These are phyloP conservation scores for Glebionis coronaria DNA, from an alignment of 129 eudicot genomes.

Conservation along the genomic window DNA sequence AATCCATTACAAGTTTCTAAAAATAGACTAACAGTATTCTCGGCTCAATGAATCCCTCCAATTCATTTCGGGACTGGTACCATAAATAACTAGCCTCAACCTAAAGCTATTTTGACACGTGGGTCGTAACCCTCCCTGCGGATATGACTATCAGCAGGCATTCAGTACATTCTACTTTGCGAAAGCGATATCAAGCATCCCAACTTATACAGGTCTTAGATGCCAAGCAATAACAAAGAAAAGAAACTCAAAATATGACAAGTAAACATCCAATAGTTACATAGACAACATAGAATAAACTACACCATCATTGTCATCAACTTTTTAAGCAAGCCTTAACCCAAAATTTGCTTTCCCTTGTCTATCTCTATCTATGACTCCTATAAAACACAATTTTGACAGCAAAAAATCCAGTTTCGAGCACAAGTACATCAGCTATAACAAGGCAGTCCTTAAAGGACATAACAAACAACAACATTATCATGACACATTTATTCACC, in stretches of 20 bases:
- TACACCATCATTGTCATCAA: constrained; percentile 31
- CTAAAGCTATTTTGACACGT: no score
- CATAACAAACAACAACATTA: constrained; percentile 46
- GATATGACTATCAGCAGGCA: no score
- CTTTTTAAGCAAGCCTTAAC: constrained; percentile 23
- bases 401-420: constrained; percentile 6
- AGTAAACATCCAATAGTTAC: constrained; percentile 25
- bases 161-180: no score
- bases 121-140: no score
- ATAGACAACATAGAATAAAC: constrained; percentile 31
- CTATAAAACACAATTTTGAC: constrained; percentile 5
- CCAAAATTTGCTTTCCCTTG: constrained; percentile 35
- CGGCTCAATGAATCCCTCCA: no score
- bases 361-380: constrained; percentile 23
- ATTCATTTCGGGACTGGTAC: no score
- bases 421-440: constrained; percentile 19
- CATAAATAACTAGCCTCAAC: no score
- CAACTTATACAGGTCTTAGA: no score
- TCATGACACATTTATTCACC: constrained; percentile 44
- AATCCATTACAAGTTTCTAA: no score
- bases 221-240: not conserved
- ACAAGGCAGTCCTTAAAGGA: not conserved
- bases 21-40: no score
- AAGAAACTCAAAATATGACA: constrained; percentile 16
- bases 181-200: no score